These are phyloP conservation scores for Cutaneotrichosporon sp. DNA, from an alignment of 1,284 basidiomycete species.

Conservation along the genomic window DNA sequence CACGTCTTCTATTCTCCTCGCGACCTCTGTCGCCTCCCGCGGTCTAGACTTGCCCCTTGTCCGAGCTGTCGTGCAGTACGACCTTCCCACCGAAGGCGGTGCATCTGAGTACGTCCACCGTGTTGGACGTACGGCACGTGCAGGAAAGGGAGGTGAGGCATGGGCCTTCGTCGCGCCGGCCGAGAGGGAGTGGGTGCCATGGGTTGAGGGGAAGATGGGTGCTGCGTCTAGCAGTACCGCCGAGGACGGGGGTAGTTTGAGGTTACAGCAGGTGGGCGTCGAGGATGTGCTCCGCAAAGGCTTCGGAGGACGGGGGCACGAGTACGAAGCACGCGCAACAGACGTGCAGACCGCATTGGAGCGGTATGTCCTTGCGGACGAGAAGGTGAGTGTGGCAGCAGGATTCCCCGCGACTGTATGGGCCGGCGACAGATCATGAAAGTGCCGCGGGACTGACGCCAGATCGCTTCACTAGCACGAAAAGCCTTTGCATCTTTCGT, in stretches of 20 bases:
- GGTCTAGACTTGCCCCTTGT: constrained; percentile 97
- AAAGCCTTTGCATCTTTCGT: constrained; percentile 88
- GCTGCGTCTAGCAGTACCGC: constrained; percentile 23
- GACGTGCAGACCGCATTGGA: constrained; percentile 94
- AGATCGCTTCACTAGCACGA: constrained; percentile 74
- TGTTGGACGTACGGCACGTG: constrained; percentile 93
- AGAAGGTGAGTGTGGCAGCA: constrained; percentile 56
- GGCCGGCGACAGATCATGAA: neutral
- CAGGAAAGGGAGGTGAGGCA: constrained; percentile 77
- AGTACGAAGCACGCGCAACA: constrained; percentile 86
- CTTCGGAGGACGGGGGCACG: constrained; percentile 73
- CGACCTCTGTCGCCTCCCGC: constrained; percentile 94
- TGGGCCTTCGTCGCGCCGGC: constrained; percentile 85
- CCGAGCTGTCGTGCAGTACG: constrained; percentile 89
- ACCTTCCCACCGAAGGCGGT: constrained; percentile 95
- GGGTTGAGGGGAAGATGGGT: constrained; percentile 74
- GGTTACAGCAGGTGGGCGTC: constrained; percentile 59
- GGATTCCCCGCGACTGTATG: no score
- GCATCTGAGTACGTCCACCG: constrained; percentile 96
- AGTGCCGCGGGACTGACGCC: constrained; percentile 5
- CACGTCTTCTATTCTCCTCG: constrained; percentile 68
- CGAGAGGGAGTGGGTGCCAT: constrained; percentile 81
- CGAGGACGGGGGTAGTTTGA: constrained; percentile 48
- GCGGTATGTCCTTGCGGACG: constrained; percentile 76
- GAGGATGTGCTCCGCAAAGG: constrained; percentile 71